Evolutionary conservation across 2,329 filamentous ascomycete genomes (phyloP), one percentile per base, ranked within the genome.

Genomic region (Ophiostoma pallidulum): DNA sequence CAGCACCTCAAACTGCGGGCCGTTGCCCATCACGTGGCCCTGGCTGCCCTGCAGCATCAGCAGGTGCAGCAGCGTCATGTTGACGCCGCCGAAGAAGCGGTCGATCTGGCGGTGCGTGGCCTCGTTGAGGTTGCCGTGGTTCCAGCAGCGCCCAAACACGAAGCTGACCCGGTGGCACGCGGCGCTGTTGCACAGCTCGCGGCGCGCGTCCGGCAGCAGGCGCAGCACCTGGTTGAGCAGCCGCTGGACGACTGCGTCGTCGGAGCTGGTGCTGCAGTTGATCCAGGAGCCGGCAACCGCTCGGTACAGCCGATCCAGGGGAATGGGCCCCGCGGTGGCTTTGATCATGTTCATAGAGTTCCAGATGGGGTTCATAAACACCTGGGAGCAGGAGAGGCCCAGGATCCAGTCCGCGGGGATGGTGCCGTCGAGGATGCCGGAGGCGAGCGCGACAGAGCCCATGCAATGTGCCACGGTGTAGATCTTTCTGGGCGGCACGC

Each of bases 331-430:
- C 2, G 67, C 64, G 39, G 66, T 59, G 36, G 72, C 72, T 64
- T 82, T 82, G 54, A 73, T 65, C 62, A 72, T 67, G 63, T 82
- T 82, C 50, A 70, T 59, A 2, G 64, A 60, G 52, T 69, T 68
- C 73, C 77, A 82, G 39, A 76, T 66, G 1, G 78, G 75, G 60
- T 82, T 75, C 67, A 80, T 76, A 59, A 82, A 82, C 2, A 81
- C 77, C 56, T 82, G 77, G 31, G 72, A 77, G 58, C 70, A 73
- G 0, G 72, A 73, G 46, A 83, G 65, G 16, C 79, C 79, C 16
- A 66, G 61, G 54, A 83, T 69, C 76, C 77, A 82, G 35, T 59
- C 59, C 0, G 70, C 54, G 0, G 76, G 74, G 44, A 83, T 76
- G 1, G 73, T 75, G 32, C 79, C 78, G 58, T 80, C 77, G 1